Percentiles rank a stretch among this genome's conserved stretches.
Evolutionary conservation across 2,329 filamentous ascomycete species (phyloP).

Genomic region (Cyphellophora attinorum): DNA sequence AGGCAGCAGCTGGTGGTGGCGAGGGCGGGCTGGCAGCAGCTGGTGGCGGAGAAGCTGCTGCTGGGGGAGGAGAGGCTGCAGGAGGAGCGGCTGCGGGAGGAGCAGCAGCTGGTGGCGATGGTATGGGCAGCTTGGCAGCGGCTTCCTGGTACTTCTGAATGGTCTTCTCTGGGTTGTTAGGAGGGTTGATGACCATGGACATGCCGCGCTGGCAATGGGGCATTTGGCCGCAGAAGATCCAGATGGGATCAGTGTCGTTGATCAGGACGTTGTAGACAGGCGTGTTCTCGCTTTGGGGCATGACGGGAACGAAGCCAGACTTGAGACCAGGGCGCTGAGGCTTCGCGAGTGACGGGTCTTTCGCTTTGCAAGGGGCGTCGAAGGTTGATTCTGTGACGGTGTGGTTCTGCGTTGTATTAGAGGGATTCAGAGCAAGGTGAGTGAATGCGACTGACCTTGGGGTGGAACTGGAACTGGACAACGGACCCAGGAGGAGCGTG

Average conservation of each 20-base stretch:
- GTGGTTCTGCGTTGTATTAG: slow-evolving; percentile 49
- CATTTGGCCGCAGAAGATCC: slow-evolving; percentile 68
- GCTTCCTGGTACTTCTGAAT: slow-evolving; percentile 16
- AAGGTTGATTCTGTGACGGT: slow-evolving; percentile 72
- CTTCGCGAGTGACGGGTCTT: slow-evolving; percentile 25
- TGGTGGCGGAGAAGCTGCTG: neutral
- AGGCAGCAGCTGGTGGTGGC: neutral
- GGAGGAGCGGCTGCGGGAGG: neutral
- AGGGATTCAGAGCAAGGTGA: neutral
- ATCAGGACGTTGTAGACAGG: slow-evolving; percentile 64
- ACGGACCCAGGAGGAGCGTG: slow-evolving; percentile 49
- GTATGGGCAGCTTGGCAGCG: slow-evolving; percentile 12
- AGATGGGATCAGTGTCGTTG: slow-evolving; percentile 60
- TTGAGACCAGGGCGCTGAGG: slow-evolving; percentile 44
- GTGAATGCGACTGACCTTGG: slow-evolving; percentile 26
- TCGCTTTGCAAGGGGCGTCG: slow-evolving; percentile 56
- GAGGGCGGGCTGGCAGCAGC: neutral
- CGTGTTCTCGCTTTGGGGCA: slow-evolving; percentile 38
- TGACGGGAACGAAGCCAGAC: slow-evolving; percentile 43
- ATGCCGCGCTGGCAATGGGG: slow-evolving; percentile 68
- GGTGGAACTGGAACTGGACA: slow-evolving; percentile 43
- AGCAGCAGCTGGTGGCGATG: neutral
- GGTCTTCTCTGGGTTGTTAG: slow-evolving; percentile 12
- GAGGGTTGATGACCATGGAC: slow-evolving; percentile 61
- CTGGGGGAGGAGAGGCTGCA: neutral